These are phyloP conservation scores for Nicotiana paniculata DNA, from an alignment of 257 asterid species.

Conservation along the genomic window DNA sequence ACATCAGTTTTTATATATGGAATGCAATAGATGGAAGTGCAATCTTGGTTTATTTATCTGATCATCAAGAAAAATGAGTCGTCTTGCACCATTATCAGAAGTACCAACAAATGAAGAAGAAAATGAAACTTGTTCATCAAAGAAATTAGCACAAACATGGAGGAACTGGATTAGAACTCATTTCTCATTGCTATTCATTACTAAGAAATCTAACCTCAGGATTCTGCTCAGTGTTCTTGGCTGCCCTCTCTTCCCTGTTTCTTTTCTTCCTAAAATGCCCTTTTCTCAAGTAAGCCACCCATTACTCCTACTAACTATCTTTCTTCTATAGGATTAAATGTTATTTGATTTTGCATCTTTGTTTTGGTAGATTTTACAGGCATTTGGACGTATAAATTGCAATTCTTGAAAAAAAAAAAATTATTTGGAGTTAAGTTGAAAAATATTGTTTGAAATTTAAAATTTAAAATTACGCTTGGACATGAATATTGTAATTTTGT, in stretches of 20 bases:
- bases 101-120: constrained; percentile 55
- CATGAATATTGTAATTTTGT: too few species aligned
- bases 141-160: constrained; percentile 40
- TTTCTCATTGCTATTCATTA: constrained; percentile 45
- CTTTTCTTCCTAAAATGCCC: constrained; percentile 32
- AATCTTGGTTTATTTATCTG: too few species aligned
- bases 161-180: constrained; percentile 52
- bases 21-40: too few species aligned
- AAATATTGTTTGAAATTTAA: too few species aligned
- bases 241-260: constrained; percentile 73
- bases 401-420: too few species aligned
- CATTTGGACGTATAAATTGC: too few species aligned
- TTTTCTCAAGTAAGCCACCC: constrained; percentile 39
- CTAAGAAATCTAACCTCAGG: constrained; percentile 66
- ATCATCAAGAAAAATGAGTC: constrained; percentile 26
- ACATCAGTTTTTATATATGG: too few species aligned
- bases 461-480: too few species aligned
- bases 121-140: constrained; percentile 32
- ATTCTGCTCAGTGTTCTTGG: constrained; percentile 65
- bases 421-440: too few species aligned
- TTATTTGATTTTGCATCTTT: background rate
- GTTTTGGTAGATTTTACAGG: too few species aligned
- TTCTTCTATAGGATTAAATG: background rate
- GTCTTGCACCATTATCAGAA: constrained; percentile 68
- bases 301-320: background rate